Evolutionary conservation across 1,284 basidiomycete species (phyloP).

Genomic region (Afroboletus lepidellus): DNA sequence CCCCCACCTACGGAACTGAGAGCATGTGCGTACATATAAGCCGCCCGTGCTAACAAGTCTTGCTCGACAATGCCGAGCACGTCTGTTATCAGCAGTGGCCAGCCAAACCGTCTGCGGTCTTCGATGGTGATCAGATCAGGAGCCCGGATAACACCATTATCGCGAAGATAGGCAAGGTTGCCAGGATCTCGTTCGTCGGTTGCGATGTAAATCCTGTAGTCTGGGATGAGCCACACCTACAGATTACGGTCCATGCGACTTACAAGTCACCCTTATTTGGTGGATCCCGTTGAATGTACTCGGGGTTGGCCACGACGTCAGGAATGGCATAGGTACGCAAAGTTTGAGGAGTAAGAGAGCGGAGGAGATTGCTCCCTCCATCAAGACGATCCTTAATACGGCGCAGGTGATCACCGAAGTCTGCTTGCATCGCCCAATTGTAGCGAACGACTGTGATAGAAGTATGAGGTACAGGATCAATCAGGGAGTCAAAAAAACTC

Average conservation of each 20-base stretch:
- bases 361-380: conserved; percentile 34
- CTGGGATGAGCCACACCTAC: conserved; percentile 1
- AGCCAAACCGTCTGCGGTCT: conserved; percentile 43
- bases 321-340: conserved; percentile 33
- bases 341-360: conserved; percentile 17
- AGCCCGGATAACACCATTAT: conserved; percentile 36
- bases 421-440: conserved; percentile 39
- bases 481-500: conserved; percentile 17
- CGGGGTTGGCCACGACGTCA: conserved; percentile 23
- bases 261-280: conserved; percentile 28
- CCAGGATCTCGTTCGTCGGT: conserved; percentile 45
- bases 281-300: conserved; percentile 13
- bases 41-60: conserved; percentile 37
- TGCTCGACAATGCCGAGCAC: conserved; percentile 48
- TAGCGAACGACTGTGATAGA: conserved; percentile 29
- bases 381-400: conserved; percentile 38
- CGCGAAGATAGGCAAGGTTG: conserved; percentile 37
- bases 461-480: conserved; percentile 21
- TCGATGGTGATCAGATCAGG: conserved; percentile 42
- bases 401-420: conserved; percentile 37
- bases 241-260: conserved; percentile 12
- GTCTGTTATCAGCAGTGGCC: conserved; percentile 45
- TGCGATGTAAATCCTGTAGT: conserved; percentile 45
- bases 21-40: conserved; percentile 48
- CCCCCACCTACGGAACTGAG: conserved; percentile 44